Base-by-base conservation (phyloP, 2,329 filamentous ascomycete genomes). In the Mycocentrospora acerina region DNA sequence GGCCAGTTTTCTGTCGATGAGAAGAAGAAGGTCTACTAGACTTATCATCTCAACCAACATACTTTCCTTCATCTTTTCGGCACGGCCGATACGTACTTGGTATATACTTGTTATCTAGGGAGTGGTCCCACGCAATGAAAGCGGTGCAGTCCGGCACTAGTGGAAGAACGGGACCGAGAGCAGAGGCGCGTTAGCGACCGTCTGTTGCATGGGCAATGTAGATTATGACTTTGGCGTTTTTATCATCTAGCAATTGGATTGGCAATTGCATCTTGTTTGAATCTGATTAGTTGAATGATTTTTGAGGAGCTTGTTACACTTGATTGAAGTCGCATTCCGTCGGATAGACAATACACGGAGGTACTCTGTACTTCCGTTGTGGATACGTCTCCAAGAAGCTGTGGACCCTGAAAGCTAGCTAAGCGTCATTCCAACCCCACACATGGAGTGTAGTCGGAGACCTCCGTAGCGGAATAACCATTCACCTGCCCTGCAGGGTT, bases 21-120 rank as follows among this genome's bases (percentile, higher is more conserved):
- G 82, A 98, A 98, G 88, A 98, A 98, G 84, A 98, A 98, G 81
- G 93, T 98, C 57, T 98, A 98, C 76, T 98, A 80, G 51, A 45
- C 32, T 22, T 31, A 9, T 22, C 19, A 6, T 22, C 9, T 22
- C 5, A 9, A 22, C 19, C 19, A 5, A 6, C 5, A 22, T 22
- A 5, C 9, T 22, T 22, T 22, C 19, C 9, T 22, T 22, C 9
- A 22, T 22, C 19, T 6, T 9, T 22, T 22, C 19, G 19, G 19
- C 9, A 22, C 19, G 9, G 9, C 19, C 19, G 19, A 22, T 6
- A 22, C 19, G 9, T 22, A 22, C 9, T 5, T 22, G 19, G 5
- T 22, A 22, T 22, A 22, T 22, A 9, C 19, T 6, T 22, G 5
- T 22, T 9, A 22, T 22, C 19, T 22, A 22, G 9, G 9, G 19